phyloP scores from a whole-genome alignment of 192 early-diverging fungal species.

The Coemansia sp. region DNA sequence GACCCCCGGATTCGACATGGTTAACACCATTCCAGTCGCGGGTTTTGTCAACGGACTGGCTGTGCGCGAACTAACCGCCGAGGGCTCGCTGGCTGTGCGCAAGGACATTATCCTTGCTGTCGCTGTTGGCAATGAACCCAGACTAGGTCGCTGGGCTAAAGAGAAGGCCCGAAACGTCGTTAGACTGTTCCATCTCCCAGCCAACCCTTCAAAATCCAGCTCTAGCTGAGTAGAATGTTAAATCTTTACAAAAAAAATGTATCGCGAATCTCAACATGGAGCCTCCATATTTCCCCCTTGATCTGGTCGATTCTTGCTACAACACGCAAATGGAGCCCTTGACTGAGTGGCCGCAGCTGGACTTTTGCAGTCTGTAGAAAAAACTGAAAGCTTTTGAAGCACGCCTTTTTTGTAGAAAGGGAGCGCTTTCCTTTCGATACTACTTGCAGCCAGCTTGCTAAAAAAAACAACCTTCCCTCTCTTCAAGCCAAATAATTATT shows the following conservation, averaged over 20 bases:
- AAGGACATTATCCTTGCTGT: slow-evolving; percentile 60
- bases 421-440: background rate
- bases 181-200: slow-evolving; percentile 65
- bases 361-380: background rate
- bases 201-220: slow-evolving; percentile 3
- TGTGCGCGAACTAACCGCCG: slow-evolving; percentile 29
- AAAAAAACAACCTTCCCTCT: background rate
- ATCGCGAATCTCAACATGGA: background rate
- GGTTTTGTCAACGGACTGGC: slow-evolving; percentile 62
- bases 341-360: background rate
- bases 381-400: background rate
- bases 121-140: slow-evolving; percentile 88
- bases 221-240: slow-evolving; percentile 7
- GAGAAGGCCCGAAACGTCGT: slow-evolving; percentile 79
- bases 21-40: slow-evolving; percentile 61
- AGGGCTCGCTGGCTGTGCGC: slow-evolving; percentile 14
- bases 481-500: background rate
- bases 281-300: background rate
- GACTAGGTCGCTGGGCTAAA: slow-evolving; percentile 88
- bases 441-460: background rate
- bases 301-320: background rate
- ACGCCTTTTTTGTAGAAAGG: background rate
- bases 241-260: background rate
- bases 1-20: slow-evolving; percentile 57
- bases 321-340: background rate